Percentiles rank a stretch among this genome's conserved stretches.
Conservation (phyloP, 1,284 basidiomycete genomes). For the Rhodotorula sp. region DNA sequence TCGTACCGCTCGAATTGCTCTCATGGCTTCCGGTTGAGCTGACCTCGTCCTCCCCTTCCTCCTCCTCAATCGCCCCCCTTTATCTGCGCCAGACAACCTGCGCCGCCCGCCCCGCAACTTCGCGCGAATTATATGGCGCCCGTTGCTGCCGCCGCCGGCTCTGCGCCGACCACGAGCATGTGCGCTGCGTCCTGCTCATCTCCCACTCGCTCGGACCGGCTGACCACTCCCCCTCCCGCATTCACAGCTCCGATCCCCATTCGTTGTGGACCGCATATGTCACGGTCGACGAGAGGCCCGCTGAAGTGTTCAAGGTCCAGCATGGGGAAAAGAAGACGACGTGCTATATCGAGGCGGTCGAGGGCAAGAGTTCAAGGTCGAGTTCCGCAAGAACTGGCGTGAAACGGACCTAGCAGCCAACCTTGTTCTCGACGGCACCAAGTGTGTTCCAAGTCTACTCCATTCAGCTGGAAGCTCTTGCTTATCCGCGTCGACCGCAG, state of each 20-base stretch:
- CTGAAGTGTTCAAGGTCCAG: conserved; percentile 10
- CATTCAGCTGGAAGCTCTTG: not conserved
- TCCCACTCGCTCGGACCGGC: too few relatives aligned
- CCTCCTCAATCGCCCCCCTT: too few relatives aligned
- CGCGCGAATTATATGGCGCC: too few relatives aligned
- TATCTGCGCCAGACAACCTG: too few relatives aligned
- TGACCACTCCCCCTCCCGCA: too few relatives aligned
- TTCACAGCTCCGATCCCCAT: not conserved
- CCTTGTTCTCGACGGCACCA: not conserved
- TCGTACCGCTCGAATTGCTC: too few relatives aligned
- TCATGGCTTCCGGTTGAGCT: too few relatives aligned
- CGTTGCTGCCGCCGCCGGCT: too few relatives aligned
- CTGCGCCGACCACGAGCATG: too few relatives aligned
- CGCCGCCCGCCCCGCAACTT: too few relatives aligned
- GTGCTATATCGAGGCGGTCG: conserved; percentile 17
- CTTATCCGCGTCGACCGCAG: not conserved
- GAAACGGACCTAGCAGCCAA: not conserved
- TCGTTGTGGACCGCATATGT: not conserved
- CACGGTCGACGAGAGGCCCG: not conserved
- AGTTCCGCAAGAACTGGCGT: accelerated
- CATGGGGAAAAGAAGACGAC: conserved; percentile 1
- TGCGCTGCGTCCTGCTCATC: too few relatives aligned
- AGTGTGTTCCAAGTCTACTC: not conserved
- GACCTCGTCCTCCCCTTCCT: too few relatives aligned
- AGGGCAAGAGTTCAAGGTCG: conserved; percentile 17